Percentiles rank a stretch among this genome's conserved stretches.
These are phyloP conservation scores for Carex myosuroides DNA, from an alignment of 176 grass and related monocot species.

Conservation along the genomic window DNA sequence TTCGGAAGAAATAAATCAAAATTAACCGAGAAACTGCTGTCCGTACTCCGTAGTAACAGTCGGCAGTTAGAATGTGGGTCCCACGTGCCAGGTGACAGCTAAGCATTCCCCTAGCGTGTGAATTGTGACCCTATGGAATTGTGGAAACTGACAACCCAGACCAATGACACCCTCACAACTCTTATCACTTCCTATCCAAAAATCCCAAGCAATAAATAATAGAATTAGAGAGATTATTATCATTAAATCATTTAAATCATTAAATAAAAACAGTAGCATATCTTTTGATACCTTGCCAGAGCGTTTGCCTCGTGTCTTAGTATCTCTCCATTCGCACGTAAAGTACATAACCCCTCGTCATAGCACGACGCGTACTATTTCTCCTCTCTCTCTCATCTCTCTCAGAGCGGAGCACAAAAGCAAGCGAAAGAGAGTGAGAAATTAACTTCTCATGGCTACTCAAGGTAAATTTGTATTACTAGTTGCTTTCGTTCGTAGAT, in stretches of 20 bases:
- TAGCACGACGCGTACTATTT: background rate
- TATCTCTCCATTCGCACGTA: constrained; percentile 13
- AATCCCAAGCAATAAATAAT: constrained; percentile 16
- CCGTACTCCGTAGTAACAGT: background rate
- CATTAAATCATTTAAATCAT: background rate
- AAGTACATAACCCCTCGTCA: constrained; percentile 8
- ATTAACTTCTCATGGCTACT: constrained; percentile 23
- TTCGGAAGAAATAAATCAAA: background rate
- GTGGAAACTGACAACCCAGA: constrained; percentile 15
- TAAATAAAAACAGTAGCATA: background rate
- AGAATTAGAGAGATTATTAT: background rate
- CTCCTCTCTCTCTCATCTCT: background rate
- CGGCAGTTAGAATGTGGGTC: background rate
- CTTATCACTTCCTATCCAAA: constrained; percentile 32
- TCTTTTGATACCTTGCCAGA: constrained; percentile 7
- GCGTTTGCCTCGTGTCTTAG: background rate
- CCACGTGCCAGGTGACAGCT: background rate
- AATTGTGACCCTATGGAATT: background rate
- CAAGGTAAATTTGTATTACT: constrained; percentile 4
- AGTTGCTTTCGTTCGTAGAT: background rate
- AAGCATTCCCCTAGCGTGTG: background rate
- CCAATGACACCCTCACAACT: constrained; percentile 23
- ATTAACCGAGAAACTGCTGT: background rate
- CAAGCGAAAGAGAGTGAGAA: background rate
- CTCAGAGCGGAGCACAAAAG: background rate